Percentiles rank a stretch among this genome's conserved stretches.
These are phyloP conservation scores for Plasmodium billcollinsi DNA, from an alignment of 169 alveolate genomes.

Conservation along the genomic window DNA sequence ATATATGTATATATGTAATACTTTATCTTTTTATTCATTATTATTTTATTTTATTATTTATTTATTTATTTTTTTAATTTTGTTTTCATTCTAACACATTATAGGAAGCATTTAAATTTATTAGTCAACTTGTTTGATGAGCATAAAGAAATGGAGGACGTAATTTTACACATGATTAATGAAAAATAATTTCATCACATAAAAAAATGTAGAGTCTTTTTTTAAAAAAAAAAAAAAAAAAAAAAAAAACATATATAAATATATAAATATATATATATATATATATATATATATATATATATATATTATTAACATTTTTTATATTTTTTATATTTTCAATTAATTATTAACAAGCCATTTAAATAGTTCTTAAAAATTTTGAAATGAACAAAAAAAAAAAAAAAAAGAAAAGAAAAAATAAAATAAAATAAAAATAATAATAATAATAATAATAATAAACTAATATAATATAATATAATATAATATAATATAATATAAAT, in stretches of 20 bases:
- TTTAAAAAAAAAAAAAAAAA: no score
- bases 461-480: no score
- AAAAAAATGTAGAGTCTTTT: background rate
- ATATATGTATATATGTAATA: background rate
- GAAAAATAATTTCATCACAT: no score
- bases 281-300: constrained; percentile 1
- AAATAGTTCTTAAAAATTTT: no score
- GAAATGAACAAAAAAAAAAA: no score
- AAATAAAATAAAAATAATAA: no score
- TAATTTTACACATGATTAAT: background rate
- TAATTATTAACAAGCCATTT: no score
- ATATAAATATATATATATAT: background rate
- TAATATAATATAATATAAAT: no score
- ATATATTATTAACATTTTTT: background rate
- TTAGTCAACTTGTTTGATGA: constrained; percentile 34
- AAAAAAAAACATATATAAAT: background rate
- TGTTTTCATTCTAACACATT: background rate
- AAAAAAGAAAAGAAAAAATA: no score
- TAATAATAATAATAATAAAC: no score
- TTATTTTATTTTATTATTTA: background rate
- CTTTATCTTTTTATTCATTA: background rate
- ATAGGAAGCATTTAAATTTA: constrained; percentile 51
- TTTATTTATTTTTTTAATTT: background rate
- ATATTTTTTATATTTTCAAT: background rate
- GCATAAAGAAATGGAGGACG: constrained; percentile 54